phyloP scores from a whole-genome alignment of 169 alveolate genomes.

The Condylostoma magnum region DNA sequence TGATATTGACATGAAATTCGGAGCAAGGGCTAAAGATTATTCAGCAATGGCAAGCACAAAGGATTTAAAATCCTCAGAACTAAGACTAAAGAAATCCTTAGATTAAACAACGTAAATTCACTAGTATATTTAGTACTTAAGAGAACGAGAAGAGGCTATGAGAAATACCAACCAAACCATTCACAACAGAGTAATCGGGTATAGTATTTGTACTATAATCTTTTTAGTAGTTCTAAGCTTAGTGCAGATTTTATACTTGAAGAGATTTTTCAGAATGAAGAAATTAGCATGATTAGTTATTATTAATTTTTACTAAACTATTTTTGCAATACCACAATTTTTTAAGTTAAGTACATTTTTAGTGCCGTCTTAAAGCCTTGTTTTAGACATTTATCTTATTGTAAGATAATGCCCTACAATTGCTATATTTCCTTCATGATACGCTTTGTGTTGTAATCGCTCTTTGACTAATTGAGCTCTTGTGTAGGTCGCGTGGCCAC shows the following conservation, averaged over 20 bases:
- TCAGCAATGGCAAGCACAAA: constrained; percentile 13
- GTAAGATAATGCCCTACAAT: constrained; percentile 18
- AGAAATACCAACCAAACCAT: constrained; percentile 17
- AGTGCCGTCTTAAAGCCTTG: too few relatives aligned
- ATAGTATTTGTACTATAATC: constrained; percentile 12
- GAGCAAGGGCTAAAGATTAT: constrained; percentile 27
- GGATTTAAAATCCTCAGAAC: background rate
- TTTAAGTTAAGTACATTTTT: too few relatives aligned
- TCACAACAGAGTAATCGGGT: constrained; percentile 21
- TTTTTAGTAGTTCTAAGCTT: background rate
- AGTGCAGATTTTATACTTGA: constrained; percentile 14
- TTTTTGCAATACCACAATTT: background rate
- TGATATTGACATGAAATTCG: constrained; percentile 11
- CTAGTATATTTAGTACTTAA: background rate
- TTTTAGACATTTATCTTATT: too few relatives aligned
- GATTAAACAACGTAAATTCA: constrained; percentile 4
- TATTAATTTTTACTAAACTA: background rate
- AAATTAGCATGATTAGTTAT: background rate
- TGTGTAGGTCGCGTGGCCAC: background rate
- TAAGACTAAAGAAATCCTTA: background rate
- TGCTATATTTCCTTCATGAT: background rate
- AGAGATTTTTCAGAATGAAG: constrained; percentile 4
- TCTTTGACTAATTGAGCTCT: background rate
- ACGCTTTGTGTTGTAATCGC: background rate
- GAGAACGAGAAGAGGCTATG: constrained; percentile 32